Percentiles rank a stretch among this genome's conserved stretches.
Conservation (phyloP, 2,329 filamentous ascomycete genomes). For the Calonectria pauciramosa region DNA sequence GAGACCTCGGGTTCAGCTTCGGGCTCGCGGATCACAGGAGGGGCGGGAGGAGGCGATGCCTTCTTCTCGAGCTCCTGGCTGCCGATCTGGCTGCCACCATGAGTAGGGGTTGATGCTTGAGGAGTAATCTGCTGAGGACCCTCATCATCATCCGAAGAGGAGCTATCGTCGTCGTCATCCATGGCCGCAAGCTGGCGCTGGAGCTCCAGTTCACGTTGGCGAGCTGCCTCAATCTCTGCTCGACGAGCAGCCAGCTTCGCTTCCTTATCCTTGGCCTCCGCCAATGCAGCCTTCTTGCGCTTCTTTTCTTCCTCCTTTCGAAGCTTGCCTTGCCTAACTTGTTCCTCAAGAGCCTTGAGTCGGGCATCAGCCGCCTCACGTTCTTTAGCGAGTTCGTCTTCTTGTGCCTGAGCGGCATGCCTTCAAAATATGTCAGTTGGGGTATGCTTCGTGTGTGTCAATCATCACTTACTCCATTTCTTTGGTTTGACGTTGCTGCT, state of each 20-base stretch:
- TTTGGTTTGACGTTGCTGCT: slow-evolving; percentile 79
- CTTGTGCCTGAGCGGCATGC: slow-evolving; percentile 79
- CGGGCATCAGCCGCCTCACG: slow-evolving; percentile 85
- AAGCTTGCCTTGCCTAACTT: slow-evolving; percentile 92
- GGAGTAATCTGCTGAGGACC: slow-evolving; percentile 78
- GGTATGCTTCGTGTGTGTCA: not conserved
- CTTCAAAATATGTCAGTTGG: slow-evolving; percentile 59
- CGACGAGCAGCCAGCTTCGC: slow-evolving; percentile 85
- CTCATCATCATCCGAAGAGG: slow-evolving; percentile 86
- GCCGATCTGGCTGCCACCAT: slow-evolving; percentile 64
- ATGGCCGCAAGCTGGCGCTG: slow-evolving; percentile 86
- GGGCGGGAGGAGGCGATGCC: slow-evolving; percentile 62
- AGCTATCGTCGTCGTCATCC: slow-evolving; percentile 80
- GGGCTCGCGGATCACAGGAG: not conserved
- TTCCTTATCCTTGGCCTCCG: slow-evolving; percentile 91
- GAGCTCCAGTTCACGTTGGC: slow-evolving; percentile 90
- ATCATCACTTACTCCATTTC: slow-evolving; percentile 82
- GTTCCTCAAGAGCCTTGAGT: slow-evolving; percentile 90
- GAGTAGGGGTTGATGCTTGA: slow-evolving; percentile 70
- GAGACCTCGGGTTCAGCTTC: slow-evolving; percentile 56
- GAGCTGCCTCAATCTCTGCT: slow-evolving; percentile 92
- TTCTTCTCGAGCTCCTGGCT: slow-evolving; percentile 69
- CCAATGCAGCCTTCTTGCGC: slow-evolving; percentile 87
- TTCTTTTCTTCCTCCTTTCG: slow-evolving; percentile 98
- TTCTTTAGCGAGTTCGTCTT: slow-evolving; percentile 85